Base-by-base conservation (phyloP, 2,329 filamentous ascomycete species). In the Grosmannia clavigera region DNA sequence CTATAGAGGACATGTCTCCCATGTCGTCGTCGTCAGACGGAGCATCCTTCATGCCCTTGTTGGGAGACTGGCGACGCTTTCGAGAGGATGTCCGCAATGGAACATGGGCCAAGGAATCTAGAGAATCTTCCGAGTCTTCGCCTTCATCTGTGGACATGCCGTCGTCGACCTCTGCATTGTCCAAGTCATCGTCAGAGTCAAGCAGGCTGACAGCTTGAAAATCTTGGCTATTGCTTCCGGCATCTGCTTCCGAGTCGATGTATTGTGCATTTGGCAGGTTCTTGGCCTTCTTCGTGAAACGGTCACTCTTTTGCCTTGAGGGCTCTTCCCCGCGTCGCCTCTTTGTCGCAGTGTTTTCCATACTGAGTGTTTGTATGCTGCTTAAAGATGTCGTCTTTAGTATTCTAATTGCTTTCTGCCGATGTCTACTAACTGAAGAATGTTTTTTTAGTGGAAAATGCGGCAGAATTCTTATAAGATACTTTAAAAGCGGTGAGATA, bases 101-200 rank as follows among this genome's bases (percentile, higher is more conserved):
- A 1, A 16, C 67, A 43, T 70, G 70, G 0, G 69, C 69, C 22
- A 60, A 68, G 12, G 67, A 64, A 9, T 67, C 64, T 25, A 67
- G 61, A 0, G 63, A 63, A 33, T 76, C 70, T 3, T 73, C 71
- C 14, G 75, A 74, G n/a, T 69, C 68, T 2, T 68, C 68, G 16
- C 71, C 71, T 3, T 72, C 70, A 14, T 62, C 64, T 12, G 50
- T 57, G 0, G 61, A 55, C 3, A 56, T 58, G 2, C 75, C 73
- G 51, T 82, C 78, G 61, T 83, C 80, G 22, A 76, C 78, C 6
- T 70, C 68, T 51, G 76, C 76, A 64, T 81, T 78, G 66, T 81
- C 76, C 58, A 83, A 74, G 59, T 82, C 80, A n/a, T 75, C 67
- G 65, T 83, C 80, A 5, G 79, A 82, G 67, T 82, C 80, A 57